Base-by-base conservation (phyloP, 179 eudicot species). In the Spinacia oleracea region DNA sequence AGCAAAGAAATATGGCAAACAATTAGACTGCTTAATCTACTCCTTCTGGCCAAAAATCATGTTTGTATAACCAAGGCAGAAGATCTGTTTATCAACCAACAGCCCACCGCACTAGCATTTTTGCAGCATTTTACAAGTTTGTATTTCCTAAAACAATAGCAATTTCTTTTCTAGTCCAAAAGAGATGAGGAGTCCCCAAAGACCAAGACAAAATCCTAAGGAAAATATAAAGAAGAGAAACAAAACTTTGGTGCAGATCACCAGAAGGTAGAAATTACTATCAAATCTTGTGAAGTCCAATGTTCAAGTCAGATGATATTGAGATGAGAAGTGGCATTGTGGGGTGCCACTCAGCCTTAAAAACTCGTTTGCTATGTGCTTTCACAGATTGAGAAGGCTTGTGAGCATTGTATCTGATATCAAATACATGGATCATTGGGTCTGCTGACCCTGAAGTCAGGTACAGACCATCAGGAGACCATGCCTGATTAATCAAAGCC, bases 391-490 rank as follows among this genome's bases (percentile, higher is more conserved):
- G 98, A 23, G 92, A 93, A 59, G 98, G 98, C 75, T 84, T 88
- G 77, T 78, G 87, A 77, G 90, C 81, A 42, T 87, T 90, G 48
- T 89, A 93, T 77, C 98, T 79, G 69, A 95, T 95, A 77, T 95
- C 98, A 51, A 95, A 95, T 23, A 95, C 85, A 83, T 95, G 98
- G 71, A 95, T 86, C 81, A 84, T 82, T 0, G 98, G 98, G 73
- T 95, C 98, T 4, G 90, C 97, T 72, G 98, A 93, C n/a, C 98
- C 98, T 48, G 98, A 95, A 27, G 97, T 85, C 16, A 95, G 82
- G 81, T 90, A 93, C 27, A 95, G 77, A 27, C 98, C 98, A 79
- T 95, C 98, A 0, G 98, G 98, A 18, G 98, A 95, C 98, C 98
- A 95, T 9, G 98, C 90, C 84, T 95, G 98, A 72, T 91, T 95